Conservation (phyloP, 768 basidiomycete genomes). For the Lanmaoa pseudosensibilis region DNA sequence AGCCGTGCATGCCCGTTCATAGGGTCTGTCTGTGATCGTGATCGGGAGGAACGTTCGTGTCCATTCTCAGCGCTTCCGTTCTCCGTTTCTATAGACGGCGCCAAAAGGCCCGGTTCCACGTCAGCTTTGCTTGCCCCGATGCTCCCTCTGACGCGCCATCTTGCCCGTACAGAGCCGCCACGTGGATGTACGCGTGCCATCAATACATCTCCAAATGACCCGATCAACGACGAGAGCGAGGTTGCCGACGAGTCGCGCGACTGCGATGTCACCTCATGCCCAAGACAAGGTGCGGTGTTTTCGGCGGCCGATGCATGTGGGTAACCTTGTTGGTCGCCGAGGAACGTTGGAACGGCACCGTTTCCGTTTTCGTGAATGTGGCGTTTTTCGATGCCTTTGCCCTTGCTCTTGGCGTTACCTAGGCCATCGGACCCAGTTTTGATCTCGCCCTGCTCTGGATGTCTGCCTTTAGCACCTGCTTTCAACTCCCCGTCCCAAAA, state of each 20-base stretch:
- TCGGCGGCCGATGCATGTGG: not conserved
- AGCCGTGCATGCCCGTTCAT: not conserved
- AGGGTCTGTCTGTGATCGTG: not conserved
- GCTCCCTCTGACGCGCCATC: not conserved
- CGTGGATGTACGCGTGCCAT: constrained; percentile 7
- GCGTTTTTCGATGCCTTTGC: not conserved
- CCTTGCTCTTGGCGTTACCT: constrained; percentile 3
- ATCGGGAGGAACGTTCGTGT: not conserved
- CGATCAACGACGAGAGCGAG: constrained; percentile 23
- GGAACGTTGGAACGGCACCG: too few relatives aligned
- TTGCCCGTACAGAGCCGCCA: not conserved
- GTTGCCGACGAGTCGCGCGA: constrained; percentile 16
- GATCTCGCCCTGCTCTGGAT: not conserved
- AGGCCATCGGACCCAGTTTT: not conserved
- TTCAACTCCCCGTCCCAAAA: constrained; percentile 53
- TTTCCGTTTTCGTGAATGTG: not conserved
- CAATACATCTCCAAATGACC: constrained; percentile 18
- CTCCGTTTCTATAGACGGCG: constrained; percentile 4
- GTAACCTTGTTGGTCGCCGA: not conserved
- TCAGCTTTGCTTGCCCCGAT: not conserved
- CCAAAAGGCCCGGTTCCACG: constrained; percentile 7
- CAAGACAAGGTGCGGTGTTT: not conserved
- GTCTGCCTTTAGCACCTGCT: not conserved
- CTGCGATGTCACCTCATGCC: not conserved
- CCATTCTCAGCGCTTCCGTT: not conserved